Base-by-base conservation (phyloP, 2,329 filamentous ascomycete genomes). In the Arthrobotrys sinensis region DNA sequence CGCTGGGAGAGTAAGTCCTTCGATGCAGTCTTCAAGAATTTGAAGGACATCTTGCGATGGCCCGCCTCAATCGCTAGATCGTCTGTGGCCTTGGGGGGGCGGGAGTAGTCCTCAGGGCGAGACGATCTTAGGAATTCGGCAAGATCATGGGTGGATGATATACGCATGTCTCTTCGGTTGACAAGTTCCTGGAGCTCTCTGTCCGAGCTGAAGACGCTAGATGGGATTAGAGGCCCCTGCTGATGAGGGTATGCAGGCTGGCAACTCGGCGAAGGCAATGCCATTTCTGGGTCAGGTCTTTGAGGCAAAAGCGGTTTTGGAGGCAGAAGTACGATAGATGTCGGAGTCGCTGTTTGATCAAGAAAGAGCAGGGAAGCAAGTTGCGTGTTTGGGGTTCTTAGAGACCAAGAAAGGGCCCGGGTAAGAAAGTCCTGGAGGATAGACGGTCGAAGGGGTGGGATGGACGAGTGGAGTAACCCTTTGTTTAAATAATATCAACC, bases 61-160 rank as follows among this genome's bases (percentile, higher is more conserved):
- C 66, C 36, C 3, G 52, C 50, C 21, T 77, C 73, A 12, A 77
- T 46, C 1, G 60, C 73, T 6, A 77, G 52, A 53, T 77, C 73
- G 21, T 77, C 73, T 24, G 79, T 78, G 63, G 78, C 70, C 46
- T 80, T 80, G 21, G 77, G 40, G 36, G 80, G 66, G 38, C 67
- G 63, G 11, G 76, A 43, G 16, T 80, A 82, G 46, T 81, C 80
- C 19, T 80, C 72, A 19, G 81, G 81, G 38, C 69, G 80, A n/a
- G 81, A 82, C 36, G 72, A 79, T 62, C 78, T 79, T 19, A 82
- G 53, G 40, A 82, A 82, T 21, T 81, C 80, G 12, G 81, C 81
- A 14, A 82, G 70, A 60, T 82, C 81, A 40, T 80, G 80, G 10
- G 81, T 82, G 6, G 73, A 77, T 16, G 73, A 77, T 24, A 77